Conservation (phyloP, 2,329 filamentous ascomycete genomes). For the Diplodia seriata region DNA sequence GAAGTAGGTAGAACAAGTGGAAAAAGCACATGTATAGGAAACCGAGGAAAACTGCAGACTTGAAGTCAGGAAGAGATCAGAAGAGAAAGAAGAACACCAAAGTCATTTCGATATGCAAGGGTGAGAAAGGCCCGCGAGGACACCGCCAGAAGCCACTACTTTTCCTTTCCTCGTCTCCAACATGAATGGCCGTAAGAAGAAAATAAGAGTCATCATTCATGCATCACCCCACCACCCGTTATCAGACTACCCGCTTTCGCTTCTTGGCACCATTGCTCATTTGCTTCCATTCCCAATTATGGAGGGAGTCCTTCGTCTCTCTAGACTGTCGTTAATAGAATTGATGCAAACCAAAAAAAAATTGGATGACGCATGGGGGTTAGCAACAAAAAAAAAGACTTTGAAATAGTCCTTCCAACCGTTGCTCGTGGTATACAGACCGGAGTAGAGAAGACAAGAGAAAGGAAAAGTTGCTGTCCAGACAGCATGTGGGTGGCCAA, state of each 20-base stretch:
- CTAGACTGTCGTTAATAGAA: neutral
- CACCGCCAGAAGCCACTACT: neutral
- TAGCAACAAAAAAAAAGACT: neutral
- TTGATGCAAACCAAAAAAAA: neutral
- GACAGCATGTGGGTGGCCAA: neutral
- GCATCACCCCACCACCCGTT: neutral
- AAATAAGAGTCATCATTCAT: slow-evolving; percentile 11
- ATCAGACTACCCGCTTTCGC: neutral
- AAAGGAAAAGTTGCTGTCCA: slow-evolving; percentile 10
- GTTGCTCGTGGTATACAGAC: slow-evolving; percentile 22
- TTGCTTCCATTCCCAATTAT: neutral
- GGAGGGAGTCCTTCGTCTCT: neutral
- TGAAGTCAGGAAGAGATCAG: neutral
- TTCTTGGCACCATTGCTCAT: neutral
- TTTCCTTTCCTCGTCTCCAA: neutral
- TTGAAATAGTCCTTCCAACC: slow-evolving; percentile 1
- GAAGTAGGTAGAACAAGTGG: neutral
- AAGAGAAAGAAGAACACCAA: neutral
- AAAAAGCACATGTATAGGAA: neutral
- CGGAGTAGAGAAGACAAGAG: slow-evolving; percentile 12
- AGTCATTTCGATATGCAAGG: neutral
- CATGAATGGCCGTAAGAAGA: slow-evolving; percentile 1
- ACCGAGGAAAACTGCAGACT: neutral
- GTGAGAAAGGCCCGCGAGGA: neutral
- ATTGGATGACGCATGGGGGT: neutral